Conservation (phyloP, 2,329 filamentous ascomycete species). For the Tolypocladium album region DNA sequence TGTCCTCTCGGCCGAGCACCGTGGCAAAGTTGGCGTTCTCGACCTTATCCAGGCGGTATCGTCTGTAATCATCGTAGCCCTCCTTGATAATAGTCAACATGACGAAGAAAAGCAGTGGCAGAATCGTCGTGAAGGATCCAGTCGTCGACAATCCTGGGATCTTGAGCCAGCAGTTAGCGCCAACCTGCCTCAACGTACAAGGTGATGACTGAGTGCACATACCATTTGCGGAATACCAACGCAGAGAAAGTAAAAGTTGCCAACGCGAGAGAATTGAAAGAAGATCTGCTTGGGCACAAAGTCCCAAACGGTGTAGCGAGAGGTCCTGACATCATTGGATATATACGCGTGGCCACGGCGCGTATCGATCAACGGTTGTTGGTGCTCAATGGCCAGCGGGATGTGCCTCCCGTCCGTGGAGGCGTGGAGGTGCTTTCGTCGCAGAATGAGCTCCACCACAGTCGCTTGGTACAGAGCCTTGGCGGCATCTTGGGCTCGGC, state of each 20-base stretch:
- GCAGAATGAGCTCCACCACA: conserved; percentile 40
- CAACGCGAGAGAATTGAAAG: conserved; percentile 76
- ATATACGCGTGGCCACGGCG: conserved; percentile 39
- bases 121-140: conserved; percentile 62
- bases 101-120: conserved; percentile 67
- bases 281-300: conserved; percentile 78
- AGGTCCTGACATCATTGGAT: conserved; percentile 63
- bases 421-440: conserved; percentile 56
- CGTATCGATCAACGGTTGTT: conserved; percentile 33
- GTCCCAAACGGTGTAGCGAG: conserved; percentile 73
- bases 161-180: conserved; percentile 8
- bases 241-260: conserved; percentile 81
- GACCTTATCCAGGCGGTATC: conserved; percentile 69
- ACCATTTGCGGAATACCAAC: conserved; percentile 72
- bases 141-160: conserved; percentile 67
- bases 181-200: not conserved
- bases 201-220: not conserved
- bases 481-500: conserved; percentile 11
- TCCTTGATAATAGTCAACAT: conserved; percentile 74
- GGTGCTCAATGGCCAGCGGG: conserved; percentile 27
- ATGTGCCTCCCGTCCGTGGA: conserved; percentile 58
- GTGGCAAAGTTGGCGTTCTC: conserved; percentile 55
- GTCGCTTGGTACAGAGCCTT: conserved; percentile 23
- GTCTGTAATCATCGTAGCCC: conserved; percentile 74
- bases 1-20: conserved; percentile 29